Evolutionary conservation across 352 stramenopile genomes (phyloP), one percentile per base, ranked within the genome.

Genomic region (Phytophthora hibernalis): DNA sequence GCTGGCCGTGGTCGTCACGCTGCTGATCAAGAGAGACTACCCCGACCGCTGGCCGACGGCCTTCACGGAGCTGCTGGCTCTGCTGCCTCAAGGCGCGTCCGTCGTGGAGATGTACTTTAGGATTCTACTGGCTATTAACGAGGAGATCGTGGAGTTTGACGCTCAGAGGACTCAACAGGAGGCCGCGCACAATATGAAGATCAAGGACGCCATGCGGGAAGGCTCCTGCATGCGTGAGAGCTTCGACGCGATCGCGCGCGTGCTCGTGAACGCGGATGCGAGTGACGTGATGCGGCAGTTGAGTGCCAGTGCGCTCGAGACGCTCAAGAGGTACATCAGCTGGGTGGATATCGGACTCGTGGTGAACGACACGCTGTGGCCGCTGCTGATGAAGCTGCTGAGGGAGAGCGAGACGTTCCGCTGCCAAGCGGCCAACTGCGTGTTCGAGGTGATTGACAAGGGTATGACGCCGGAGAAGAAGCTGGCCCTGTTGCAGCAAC

Each of bases 51-150:
- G 93, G 93, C 83, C 85, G 1, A 77, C 70, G 9, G 91, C 91
- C 8, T 98, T 98, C 76, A 64, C 77, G 0, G 90, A 98, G 43
- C 72, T 97, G 15, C 69, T 93, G 53, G 79, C 73, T 40, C 68
- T 97, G 33, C 68, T 96, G 45, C 85, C 85, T 0, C 76, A 80
- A 30, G 82, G 80, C 31, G 76, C 85, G 54, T 89, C 87, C 33
- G 89, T 95, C 61, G 87, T 97, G 43, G 91, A 97, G 61, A 91
- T 97, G 79, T 97, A 94, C 66, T 93, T 98, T 44, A 85, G 91
- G 33, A 90, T 97, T 47, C 69, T 97, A n/a, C 79, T 88, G 50
- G 86, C 87, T 6, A 93, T 97, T 42, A 93, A 97, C 66, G 90
- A 97, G 61, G 92, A 98, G 62, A 96, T 98, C 54, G 92, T 97